Conservation (phyloP, 2,329 filamentous ascomycete genomes). For the Fusarium newnesense region DNA sequence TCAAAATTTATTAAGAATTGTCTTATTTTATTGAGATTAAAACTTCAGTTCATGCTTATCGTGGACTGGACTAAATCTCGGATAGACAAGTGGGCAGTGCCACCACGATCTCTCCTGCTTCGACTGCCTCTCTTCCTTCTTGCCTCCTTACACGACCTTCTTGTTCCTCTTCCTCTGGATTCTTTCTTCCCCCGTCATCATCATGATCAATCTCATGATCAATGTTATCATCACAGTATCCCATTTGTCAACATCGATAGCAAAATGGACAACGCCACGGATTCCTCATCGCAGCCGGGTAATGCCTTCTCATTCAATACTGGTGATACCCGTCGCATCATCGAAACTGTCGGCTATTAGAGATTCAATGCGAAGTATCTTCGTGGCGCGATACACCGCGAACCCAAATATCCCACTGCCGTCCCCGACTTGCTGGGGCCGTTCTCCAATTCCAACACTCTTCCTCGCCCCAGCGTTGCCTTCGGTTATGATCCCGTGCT, state of each 20-base stretch:
- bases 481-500: accelerated
- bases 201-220: neutral
- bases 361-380: neutral
- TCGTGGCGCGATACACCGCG: neutral
- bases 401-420: neutral
- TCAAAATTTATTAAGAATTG: accelerated
- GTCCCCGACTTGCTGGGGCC: neutral
- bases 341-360: neutral
- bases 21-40: accelerated
- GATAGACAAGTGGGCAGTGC: neutral
- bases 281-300: too few species aligned
- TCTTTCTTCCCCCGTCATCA: accelerated
- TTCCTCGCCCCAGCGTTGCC: too few species aligned
- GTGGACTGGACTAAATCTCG: neutral
- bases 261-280: neutral
- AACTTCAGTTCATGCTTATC: neutral
- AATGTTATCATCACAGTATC: neutral
- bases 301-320: too few species aligned
- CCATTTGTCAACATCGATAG: neutral
- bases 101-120: neutral
- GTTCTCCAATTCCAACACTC: accelerated
- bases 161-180: neutral
- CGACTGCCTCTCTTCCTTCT: neutral
- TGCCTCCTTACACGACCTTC: accelerated
- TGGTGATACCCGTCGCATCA: accelerated